Evolutionary conservation across 73 alveolate species (phyloP).

Genomic region (Paramecium sexaurelia): DNA sequence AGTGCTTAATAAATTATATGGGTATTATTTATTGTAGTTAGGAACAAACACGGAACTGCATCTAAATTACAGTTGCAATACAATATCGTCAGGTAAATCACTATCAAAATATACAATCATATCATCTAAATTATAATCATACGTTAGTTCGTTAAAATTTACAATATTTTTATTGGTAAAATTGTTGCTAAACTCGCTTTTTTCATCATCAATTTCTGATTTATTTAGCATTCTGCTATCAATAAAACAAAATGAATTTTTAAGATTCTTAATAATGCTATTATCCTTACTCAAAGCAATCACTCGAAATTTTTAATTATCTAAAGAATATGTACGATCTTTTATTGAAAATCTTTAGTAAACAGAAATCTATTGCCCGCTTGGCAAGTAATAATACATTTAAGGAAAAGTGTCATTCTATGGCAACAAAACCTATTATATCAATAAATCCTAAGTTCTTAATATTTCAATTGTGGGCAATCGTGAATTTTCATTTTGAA

Average conservation of each 20-base stretch:
- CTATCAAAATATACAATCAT: neutral
- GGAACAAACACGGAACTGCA: neutral
- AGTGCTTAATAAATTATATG: neutral
- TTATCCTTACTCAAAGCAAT: neutral
- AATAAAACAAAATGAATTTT: neutral
- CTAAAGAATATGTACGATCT: neutral
- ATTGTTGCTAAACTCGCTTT: neutral
- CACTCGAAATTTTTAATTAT: neutral
- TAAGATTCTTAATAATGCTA: neutral
- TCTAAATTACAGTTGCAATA: neutral
- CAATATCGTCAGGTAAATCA: neutral
- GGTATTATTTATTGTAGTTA: neutral
- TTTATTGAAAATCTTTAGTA: neutral
- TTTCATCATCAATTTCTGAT: neutral
- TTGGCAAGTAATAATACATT: neutral
- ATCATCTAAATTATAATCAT: neutral
- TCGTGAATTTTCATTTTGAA: neutral
- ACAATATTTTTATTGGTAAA: neutral
- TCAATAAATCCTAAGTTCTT: neutral
- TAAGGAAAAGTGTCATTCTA: neutral
- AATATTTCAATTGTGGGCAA: neutral
- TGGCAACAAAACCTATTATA: neutral
- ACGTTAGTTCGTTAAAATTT: neutral
- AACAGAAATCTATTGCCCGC: neutral
- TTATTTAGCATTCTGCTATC: neutral